Percentiles rank a stretch among this genome's conserved stretches.
Evolutionary conservation across 2,329 filamentous ascomycete species (phyloP).

Genomic region (Aspergillus oerlinghausenensis): DNA sequence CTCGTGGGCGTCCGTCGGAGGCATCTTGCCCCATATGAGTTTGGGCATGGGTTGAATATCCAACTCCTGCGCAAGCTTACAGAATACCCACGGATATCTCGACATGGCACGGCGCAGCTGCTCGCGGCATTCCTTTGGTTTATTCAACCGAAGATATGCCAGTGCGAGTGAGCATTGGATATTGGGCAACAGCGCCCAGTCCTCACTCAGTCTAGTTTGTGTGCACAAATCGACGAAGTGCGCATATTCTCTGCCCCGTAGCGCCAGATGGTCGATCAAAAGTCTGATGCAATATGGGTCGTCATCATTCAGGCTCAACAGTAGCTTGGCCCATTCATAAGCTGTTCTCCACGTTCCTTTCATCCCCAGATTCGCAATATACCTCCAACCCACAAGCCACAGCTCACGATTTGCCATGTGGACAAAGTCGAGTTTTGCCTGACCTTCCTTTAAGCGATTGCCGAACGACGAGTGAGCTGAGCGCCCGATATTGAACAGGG

Average conservation of each 20-base stretch:
- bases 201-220: constrained; percentile 45
- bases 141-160: constrained; percentile 67
- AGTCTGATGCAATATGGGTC: constrained; percentile 83
- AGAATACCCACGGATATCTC: constrained; percentile 78
- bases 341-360: constrained; percentile 94
- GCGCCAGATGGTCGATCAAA: constrained; percentile 74
- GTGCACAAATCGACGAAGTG: constrained; percentile 69
- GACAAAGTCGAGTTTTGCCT: constrained; percentile 73
- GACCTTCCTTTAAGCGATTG: constrained; percentile 68
- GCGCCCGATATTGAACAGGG: constrained; percentile 89
- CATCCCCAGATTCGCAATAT: constrained; percentile 76
- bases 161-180: constrained; percentile 72
- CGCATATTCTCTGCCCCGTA: constrained; percentile 72
- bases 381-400: constrained; percentile 84
- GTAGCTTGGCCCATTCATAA: constrained; percentile 85
- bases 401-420: constrained; percentile 87
- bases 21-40: constrained; percentile 74
- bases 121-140: constrained; percentile 60
- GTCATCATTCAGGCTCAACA: constrained; percentile 67
- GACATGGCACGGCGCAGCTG: constrained; percentile 65
- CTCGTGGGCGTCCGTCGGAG: constrained; percentile 60
- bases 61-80: constrained; percentile 72
- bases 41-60: constrained; percentile 71
- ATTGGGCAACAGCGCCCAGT: constrained; percentile 59
- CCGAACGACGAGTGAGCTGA: constrained; percentile 80